Base-by-base conservation (phyloP, 1,284 basidiomycete genomes). In the Prillingera fragicola region DNA sequence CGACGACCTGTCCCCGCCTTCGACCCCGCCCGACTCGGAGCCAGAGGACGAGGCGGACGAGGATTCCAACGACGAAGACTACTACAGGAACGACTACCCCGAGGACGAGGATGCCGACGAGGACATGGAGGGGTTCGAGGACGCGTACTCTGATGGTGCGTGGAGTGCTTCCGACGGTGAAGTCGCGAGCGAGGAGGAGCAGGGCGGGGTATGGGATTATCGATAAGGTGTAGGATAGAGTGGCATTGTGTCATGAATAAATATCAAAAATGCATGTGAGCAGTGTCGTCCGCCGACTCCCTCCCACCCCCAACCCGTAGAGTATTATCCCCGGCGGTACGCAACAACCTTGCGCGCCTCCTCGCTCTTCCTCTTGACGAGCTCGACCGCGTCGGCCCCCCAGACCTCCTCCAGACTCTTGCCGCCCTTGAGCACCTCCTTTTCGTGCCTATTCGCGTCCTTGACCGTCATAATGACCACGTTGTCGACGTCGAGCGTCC, bases 381-480 rank as follows among this genome's bases (percentile, higher is more conserved):
- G 62, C n/a, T 70, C 72, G 43, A 75, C 74, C 8, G 77, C 77
- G 35, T 81, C 78, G 15, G 73, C 60, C 3, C 83, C 85, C 83
- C 84, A 87, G 4, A 87, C 70, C 26, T 79, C 77, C 42, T 68
- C 72, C 1, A 80, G 77, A 9, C 45, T 54, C 54, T 70, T 71
- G 35, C 65, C 67, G 9, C 55, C 71, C 13, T 70, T 54, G 34
- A 73, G 75, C 38, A 77, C 80, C 43, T 78, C 76, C 45, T 73
- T 74, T 41, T 78, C 67, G 62, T 91, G 86, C 55, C 73, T 76
- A 54, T 82, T 80, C 0, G 82, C 84, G 42, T 94, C 87, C 35
- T 74, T 75, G 38, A 76, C 71, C 43, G 87, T 84, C 71, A 92
- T 80, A 2, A 89, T 82, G 2, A 89, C 85, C 44, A 84, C 79